Evolutionary conservation across 225 moss, liverwort and hornwort genomes (phyloP).

Genomic region (Straminergon stramineum): DNA sequence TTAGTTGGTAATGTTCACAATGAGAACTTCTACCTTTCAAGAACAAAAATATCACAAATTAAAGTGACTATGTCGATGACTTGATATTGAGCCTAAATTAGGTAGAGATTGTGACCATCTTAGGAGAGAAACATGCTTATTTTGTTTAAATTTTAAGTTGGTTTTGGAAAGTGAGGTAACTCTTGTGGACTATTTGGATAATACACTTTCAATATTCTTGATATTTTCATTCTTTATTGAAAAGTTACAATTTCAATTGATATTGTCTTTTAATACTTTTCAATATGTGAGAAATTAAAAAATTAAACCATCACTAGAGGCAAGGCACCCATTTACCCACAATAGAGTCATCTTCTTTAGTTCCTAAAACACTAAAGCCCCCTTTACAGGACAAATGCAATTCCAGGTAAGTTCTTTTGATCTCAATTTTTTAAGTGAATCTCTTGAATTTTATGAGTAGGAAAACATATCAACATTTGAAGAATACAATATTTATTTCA

Average conservation of each 20-base stretch:
- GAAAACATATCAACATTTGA: accelerated
- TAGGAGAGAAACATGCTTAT: no score
- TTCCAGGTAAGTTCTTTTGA: background rate
- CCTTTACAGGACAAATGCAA: background rate
- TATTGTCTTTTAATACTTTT: background rate
- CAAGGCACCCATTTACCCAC: background rate
- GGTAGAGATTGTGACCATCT: background rate
- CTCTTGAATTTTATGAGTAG: background rate
- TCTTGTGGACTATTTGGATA: background rate
- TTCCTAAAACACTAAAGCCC: background rate
- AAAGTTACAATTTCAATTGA: no score
- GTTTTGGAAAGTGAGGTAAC: background rate
- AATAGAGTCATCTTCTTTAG: background rate
- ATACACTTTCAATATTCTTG: accelerated
- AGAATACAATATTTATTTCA: background rate
- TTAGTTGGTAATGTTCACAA: background rate
- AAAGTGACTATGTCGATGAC: background rate
- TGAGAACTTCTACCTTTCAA: background rate
- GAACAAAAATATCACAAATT: background rate
- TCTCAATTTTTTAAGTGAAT: background rate
- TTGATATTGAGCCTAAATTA: background rate
- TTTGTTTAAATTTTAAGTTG: accelerated
- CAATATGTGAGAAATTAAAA: accelerated
- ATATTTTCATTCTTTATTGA: no score
- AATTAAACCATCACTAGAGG: background rate